Evolutionary conservation across 23 red algal genomes (phyloP).

Genomic region (Cyanidiococcus yangmingshanensis): DNA sequence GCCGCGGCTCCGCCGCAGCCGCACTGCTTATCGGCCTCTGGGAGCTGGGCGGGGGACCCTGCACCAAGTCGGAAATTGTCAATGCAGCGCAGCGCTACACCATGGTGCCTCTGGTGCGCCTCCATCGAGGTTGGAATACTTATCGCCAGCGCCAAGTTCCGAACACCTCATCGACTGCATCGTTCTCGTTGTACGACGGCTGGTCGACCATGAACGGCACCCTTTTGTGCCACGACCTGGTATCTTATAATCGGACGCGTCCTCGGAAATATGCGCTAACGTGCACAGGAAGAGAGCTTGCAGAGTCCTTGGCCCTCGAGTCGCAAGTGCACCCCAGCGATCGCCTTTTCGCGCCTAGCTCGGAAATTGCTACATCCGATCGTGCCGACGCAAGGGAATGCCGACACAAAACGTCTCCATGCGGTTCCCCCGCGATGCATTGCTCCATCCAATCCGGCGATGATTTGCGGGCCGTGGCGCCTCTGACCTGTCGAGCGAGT

Average conservation of each 20-base stretch:
- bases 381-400: neutral
- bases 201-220: slow-evolving; percentile 16
- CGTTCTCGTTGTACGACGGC: slow-evolving; percentile 4
- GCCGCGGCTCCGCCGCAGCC: neutral
- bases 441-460: neutral
- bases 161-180: neutral
- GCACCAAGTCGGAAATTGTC: neutral
- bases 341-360: neutral
- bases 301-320: neutral
- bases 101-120: slow-evolving; percentile 10
- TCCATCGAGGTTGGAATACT: neutral
- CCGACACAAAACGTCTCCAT: no score
- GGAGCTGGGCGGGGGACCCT: slow-evolving; percentile 1
- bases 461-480: neutral
- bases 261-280: slow-evolving; percentile 3
- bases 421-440: no score
- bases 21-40: neutral
- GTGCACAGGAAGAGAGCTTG: neutral
- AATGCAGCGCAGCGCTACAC: slow-evolving; percentile 9
- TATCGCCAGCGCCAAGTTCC: neutral
- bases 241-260: neutral
- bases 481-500: neutral
- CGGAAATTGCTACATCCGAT: neutral
- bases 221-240: neutral
- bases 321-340: neutral